Percentiles rank a stretch among this genome's conserved stretches.
phyloP scores from a whole-genome alignment of 2,329 filamentous ascomycete genomes.

The Paracoccidioides lutzii region DNA sequence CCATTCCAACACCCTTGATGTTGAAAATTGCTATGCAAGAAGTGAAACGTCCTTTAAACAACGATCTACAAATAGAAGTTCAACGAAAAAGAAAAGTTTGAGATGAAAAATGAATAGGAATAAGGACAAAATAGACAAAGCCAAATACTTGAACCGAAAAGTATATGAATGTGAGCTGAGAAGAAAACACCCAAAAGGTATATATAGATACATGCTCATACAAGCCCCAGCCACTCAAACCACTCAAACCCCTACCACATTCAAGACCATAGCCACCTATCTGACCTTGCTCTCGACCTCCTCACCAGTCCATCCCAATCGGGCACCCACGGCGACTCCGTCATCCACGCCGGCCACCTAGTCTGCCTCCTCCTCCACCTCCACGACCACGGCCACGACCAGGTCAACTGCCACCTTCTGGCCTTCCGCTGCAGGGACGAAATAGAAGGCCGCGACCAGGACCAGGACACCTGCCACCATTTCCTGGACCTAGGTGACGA shows the following conservation, averaged over 20 bases:
- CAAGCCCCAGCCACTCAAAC: too few relatives aligned
- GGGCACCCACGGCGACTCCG: neutral
- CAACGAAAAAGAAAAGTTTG: too few relatives aligned
- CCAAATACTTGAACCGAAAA: neutral
- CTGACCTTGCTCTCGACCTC: neutral
- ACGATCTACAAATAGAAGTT: too few relatives aligned
- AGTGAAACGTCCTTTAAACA: too few relatives aligned
- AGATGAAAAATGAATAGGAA: neutral
- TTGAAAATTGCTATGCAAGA: too few relatives aligned
- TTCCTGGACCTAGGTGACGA: neutral
- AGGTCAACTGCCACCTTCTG: constrained; percentile 9
- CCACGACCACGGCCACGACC: constrained; percentile 7
- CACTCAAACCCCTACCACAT: constrained; percentile 4
- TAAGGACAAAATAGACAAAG: neutral
- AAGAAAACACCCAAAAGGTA: neutral
- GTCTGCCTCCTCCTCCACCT: constrained; percentile 5
- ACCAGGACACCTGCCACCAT: constrained; percentile 1
- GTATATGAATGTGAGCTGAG: neutral
- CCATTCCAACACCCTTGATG: too few relatives aligned
- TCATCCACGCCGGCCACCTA: constrained; percentile 10
- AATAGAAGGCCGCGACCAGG: constrained; percentile 1
- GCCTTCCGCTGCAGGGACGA: neutral
- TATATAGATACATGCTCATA: neutral
- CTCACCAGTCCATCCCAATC: constrained; percentile 1
- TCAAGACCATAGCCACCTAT: constrained; percentile 9